Evolutionary conservation across 2,329 filamentous ascomycete species (phyloP).

Genomic region (Amesomyces nigricolor): DNA sequence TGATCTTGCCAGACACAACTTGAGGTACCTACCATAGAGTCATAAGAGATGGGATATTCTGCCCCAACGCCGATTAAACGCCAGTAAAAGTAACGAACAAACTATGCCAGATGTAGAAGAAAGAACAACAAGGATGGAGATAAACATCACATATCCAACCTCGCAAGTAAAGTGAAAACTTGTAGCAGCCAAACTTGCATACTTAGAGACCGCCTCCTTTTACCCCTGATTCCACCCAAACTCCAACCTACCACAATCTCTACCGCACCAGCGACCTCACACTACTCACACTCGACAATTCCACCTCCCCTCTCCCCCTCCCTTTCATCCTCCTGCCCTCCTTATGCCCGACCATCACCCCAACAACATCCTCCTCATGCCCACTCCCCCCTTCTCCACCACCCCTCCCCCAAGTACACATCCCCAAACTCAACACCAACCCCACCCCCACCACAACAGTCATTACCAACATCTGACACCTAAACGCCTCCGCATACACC

Average conservation of each 20-base stretch:
- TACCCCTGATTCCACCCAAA: too few relatives aligned
- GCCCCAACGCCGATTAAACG: too few relatives aligned
- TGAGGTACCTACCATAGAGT: too few relatives aligned
- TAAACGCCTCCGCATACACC: slow-evolving; percentile 22
- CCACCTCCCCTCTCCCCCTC: slow-evolving; percentile 5
- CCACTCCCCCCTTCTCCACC: background rate
- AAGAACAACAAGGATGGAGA: too few relatives aligned
- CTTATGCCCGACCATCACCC: slow-evolving; percentile 22
- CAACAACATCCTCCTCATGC: slow-evolving; percentile 9
- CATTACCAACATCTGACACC: slow-evolving; percentile 22
- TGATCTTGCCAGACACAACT: too few relatives aligned
- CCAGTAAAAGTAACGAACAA: too few relatives aligned
- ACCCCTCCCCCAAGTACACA: slow-evolving; percentile 14
- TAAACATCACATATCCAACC: too few relatives aligned
- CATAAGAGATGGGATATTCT: too few relatives aligned
- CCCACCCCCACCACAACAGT: slow-evolving; percentile 14
- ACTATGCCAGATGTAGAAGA: too few relatives aligned
- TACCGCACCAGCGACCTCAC: slow-evolving; percentile 21
- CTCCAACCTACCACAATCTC: background rate
- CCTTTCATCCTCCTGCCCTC: slow-evolving; percentile 7
- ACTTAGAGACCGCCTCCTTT: too few relatives aligned
- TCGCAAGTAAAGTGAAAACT: too few relatives aligned
- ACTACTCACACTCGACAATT: slow-evolving; percentile 24
- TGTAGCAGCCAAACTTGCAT: too few relatives aligned
- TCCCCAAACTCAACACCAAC: slow-evolving; percentile 18